Base-by-base conservation (phyloP, 768 basidiomycete species). In the Tremella mesenterica region DNA sequence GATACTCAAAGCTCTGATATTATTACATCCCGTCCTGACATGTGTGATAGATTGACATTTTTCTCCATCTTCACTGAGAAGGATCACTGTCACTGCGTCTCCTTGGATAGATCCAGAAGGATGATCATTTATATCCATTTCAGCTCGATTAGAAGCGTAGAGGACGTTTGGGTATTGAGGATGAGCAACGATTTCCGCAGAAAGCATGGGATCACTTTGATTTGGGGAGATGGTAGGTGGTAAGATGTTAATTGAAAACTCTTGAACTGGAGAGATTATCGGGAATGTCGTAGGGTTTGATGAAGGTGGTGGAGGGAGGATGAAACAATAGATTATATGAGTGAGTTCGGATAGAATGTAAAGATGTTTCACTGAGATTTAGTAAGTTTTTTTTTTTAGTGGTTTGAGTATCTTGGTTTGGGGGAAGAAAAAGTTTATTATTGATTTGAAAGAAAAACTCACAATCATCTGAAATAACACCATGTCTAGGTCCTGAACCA, bases 121-220 rank as follows among this genome's bases (percentile, higher is more conserved):
- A 5, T 65, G 57, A 33, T 65, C 65, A 18, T 57, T 46, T 21
- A 69, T 41, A 18, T 66, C 59, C 12, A 68, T 49, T 46, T 73
- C 68, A 26, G 58, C 53, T 45, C 72, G 59, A 53, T 73, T 73
- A 23, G 68, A 65, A 4, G 66, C 68, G 60, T 71, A 73, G 2
- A 73, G 38, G 9, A 60, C 59, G 38, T 58, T 55, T 2, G 64
- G 61, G 41, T 49, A 28, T 4, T 52, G 12, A 27, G 72, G 65
- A 55, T 66, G 55, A 10, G 57, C 46, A 43, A 59, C 28, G 55
- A 71, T 44, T 51, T 73, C 72, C 14, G 68, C 68, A 6, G 68
- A 53, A 26, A 61, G 58, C 62, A 71, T 66, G 12, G 18, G 10
- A 18, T 10, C 18, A 36, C 18, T 18, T 36, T 36, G 33, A 10